Evolutionary conservation across 2,329 filamentous ascomycete species (phyloP).

Genomic region (Proliferodiscus dingleyae): DNA sequence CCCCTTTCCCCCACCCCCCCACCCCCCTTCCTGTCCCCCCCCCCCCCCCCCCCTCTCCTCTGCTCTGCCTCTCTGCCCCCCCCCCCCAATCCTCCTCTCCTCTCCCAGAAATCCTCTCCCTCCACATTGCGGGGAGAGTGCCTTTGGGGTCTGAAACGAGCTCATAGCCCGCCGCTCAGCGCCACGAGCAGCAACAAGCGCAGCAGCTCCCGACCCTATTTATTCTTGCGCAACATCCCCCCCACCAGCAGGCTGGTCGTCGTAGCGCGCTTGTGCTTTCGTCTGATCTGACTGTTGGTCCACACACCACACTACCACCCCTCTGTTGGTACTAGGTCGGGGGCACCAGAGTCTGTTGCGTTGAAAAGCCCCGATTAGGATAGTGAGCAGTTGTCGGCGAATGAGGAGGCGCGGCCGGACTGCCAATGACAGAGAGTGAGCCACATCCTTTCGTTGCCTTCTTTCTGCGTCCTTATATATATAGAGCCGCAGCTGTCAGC

Average conservation of each 20-base stretch:
- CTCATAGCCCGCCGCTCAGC: neutral
- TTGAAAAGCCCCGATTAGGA: neutral
- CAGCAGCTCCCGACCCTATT: neutral
- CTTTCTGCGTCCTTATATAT: constrained; percentile 7
- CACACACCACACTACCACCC: no score
- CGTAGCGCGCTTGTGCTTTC: neutral
- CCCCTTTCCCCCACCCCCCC: neutral
- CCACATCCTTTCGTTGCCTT: constrained; percentile 3
- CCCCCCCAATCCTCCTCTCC: constrained; percentile 2
- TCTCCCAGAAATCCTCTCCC: neutral
- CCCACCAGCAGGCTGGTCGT: neutral
- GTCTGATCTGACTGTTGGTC: neutral
- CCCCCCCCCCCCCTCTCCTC: neutral
- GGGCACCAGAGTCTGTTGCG: neutral
- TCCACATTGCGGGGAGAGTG: constrained; percentile 12
- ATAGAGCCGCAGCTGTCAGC: constrained; percentile 2
- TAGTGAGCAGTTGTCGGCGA: neutral
- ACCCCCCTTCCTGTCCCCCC: neutral
- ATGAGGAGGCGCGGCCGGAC: constrained; percentile 10
- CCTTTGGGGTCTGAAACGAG: neutral
- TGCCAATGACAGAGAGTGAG: constrained; percentile 30
- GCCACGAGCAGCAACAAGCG: neutral
- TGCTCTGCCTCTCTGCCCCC: neutral
- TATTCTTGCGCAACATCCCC: neutral
- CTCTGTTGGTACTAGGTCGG: neutral